Percentiles rank a stretch among this genome's conserved stretches.
phyloP scores from a whole-genome alignment of 495 filamentous ascomycete species.

The Daldinia caldariorum region DNA sequence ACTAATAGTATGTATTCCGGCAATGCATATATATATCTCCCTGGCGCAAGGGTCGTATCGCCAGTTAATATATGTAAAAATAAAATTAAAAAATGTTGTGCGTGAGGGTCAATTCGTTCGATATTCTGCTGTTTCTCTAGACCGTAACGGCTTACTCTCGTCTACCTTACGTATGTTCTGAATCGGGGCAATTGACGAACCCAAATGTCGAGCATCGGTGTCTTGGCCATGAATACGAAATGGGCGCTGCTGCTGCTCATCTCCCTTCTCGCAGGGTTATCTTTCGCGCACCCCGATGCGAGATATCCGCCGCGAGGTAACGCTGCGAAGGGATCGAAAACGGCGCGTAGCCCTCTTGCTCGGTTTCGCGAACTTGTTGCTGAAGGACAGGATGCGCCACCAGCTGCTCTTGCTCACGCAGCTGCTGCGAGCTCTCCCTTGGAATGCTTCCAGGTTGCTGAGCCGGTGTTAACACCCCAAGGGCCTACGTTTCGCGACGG shows the following conservation, averaged over 20 bases:
- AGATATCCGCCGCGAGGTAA: conserved; percentile 28
- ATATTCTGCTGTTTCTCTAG: conserved; percentile 15
- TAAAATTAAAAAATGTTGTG: conserved; percentile 37
- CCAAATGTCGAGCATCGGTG: conserved; percentile 26
- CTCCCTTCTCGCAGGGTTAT: conserved; percentile 33
- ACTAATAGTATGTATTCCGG: neutral
- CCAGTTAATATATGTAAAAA: neutral
- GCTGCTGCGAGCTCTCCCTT: conserved; percentile 46
- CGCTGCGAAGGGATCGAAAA: conserved; percentile 9
- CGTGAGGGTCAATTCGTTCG: conserved; percentile 18
- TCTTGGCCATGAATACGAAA: conserved; percentile 28
- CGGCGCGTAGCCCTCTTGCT: conserved; percentile 37
- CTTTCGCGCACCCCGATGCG: conserved; percentile 32
- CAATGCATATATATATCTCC: conserved; percentile 22
- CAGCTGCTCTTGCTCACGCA: conserved; percentile 1
- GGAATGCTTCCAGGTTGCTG: conserved; percentile 74
- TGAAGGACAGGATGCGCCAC: conserved; percentile 6
- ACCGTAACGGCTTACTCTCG: conserved; percentile 20
- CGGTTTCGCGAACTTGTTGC: conserved; percentile 39
- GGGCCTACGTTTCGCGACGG: conserved; percentile 52
- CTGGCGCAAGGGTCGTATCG: conserved; percentile 30
- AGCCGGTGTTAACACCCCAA: conserved; percentile 65
- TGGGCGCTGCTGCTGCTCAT: conserved; percentile 26
- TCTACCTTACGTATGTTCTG: conserved; percentile 6
- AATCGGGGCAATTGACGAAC: conserved; percentile 30